Evolutionary conservation across 768 basidiomycete species (phyloP).

Genomic region (Trametes maxima): DNA sequence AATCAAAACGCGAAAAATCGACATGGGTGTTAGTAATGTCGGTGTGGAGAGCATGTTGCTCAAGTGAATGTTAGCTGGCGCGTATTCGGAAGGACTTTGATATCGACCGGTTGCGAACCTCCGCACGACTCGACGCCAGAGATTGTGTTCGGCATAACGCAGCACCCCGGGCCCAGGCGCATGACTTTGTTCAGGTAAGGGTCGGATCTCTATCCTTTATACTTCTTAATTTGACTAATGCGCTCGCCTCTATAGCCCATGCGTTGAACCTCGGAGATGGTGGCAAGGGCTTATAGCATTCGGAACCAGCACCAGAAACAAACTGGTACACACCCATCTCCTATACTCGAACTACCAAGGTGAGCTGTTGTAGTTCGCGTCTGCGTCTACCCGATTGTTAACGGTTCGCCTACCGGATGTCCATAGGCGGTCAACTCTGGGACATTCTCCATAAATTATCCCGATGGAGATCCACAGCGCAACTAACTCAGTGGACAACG

Average conservation of each 20-base stretch:
- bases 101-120: constrained; percentile 53
- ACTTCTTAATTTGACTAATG: neutral
- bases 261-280: constrained; percentile 96
- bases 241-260: constrained; percentile 59
- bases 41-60: constrained; percentile 84
- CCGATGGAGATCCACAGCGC: constrained; percentile 76
- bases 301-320: constrained; percentile 79
- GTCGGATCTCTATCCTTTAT: neutral
- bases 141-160: constrained; percentile 58
- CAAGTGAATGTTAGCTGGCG: constrained; percentile 47
- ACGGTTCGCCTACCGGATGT: neutral
- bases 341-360: constrained; percentile 77
- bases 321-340: constrained; percentile 90
- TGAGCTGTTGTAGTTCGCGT: constrained; percentile 26
- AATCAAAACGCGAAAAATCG: constrained; percentile 80
- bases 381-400: neutral
- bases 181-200: constrained; percentile 75
- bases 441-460: constrained; percentile 84
- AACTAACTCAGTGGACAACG: constrained; percentile 76
- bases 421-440: constrained; percentile 65
- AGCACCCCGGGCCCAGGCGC: constrained; percentile 62
- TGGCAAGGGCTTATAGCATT: constrained; percentile 72
- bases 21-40: constrained; percentile 83
- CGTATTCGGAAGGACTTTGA: neutral
- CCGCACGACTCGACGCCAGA: constrained; percentile 75